phyloP scores from a whole-genome alignment of 83 land plant species.

The Larix sibirica region DNA sequence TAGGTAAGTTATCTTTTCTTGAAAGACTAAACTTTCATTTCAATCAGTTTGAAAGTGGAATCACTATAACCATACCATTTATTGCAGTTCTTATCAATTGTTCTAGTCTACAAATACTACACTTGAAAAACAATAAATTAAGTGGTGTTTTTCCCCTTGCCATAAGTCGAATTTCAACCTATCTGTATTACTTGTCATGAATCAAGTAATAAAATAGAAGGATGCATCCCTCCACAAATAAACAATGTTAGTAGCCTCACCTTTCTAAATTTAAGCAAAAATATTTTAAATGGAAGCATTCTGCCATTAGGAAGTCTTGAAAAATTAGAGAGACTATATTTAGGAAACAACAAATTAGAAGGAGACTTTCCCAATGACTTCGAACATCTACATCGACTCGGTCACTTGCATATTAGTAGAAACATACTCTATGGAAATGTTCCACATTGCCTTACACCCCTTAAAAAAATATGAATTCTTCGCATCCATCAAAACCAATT shows the following conservation, averaged over 20 bases:
- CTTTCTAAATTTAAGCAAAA: slow-evolving; percentile 40
- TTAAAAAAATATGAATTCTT: slow-evolving; percentile 41
- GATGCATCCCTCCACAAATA: slow-evolving; percentile 44
- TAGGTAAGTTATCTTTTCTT: slow-evolving; percentile 36
- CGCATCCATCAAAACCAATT: slow-evolving; percentile 60
- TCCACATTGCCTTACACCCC: slow-evolving; percentile 25
- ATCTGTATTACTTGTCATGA: no score
- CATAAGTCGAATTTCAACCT: slow-evolving; percentile 27
- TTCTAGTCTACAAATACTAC: slow-evolving; percentile 55
- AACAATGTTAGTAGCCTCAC: slow-evolving; percentile 36
- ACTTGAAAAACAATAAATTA: slow-evolving; percentile 20
- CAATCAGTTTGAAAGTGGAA: slow-evolving; percentile 46
- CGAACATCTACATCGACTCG: no score
- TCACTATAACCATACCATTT: slow-evolving; percentile 45
- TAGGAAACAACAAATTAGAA: slow-evolving; percentile 25
- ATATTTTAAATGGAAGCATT: slow-evolving; percentile 63
- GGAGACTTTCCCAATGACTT: no score
- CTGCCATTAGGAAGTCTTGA: slow-evolving; percentile 24
- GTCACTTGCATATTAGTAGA: no score
- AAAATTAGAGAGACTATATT: neutral
- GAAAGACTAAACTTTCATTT: slow-evolving; percentile 33
- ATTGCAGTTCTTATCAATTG: slow-evolving; percentile 58
- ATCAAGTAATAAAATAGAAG: no score
- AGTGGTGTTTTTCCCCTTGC: slow-evolving; percentile 29
- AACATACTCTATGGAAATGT: no score